Base-by-base conservation (phyloP, 805 yeast species). In the Zygosaccharomyces bailii region DNA sequence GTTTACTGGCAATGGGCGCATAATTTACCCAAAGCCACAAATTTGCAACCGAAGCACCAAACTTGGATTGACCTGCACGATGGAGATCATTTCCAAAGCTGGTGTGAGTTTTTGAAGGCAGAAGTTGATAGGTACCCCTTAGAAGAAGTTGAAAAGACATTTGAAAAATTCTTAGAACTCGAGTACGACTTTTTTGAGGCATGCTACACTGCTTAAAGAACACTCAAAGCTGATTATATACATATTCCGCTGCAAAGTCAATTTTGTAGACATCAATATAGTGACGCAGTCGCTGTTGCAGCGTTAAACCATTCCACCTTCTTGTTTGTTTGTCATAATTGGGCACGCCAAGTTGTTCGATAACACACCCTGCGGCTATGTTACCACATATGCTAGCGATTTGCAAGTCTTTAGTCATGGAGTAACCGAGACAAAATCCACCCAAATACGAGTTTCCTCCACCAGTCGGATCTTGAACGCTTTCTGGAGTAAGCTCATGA, bases 361-460 rank as follows among this genome's bases (percentile, higher is more conserved):
- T 79, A n/a, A 84, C 79, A 38, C 81, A 69, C 0, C 95, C 91
- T 46, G 96, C 86, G 0, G 84, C 88, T 2, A 90, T 67, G 46
- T 78, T 84, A 0, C 89, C 97, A 57, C 78, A 78, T 0, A 82
- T 66, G 4, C 82, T 79, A 0, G 83, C 85, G 7, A 74, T 63
- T 1, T 63, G 57, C 71, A 81, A 71, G 61, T 77, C 69, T 29
- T 70, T 64, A 50, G 78, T 65, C 40, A 80, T 59, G 1, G 75
- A 67, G 51, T 75, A 78, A 0, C 81, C 93, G 1, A 82, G 67
- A 7, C 82, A 76, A 44, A 88, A 76, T 0, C 86, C 95, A 1
- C 96, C 97, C 41, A 87, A 77, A 59, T 84, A 89, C 0, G 96
- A 75, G 58, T 90, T 95, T 0, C 98, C 98, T 13, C 95, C 96